Evolutionary conservation across 2,329 filamentous ascomycete species (phyloP), one percentile per base, ranked within the genome.

Genomic region (Talaromyces marneffei): DNA sequence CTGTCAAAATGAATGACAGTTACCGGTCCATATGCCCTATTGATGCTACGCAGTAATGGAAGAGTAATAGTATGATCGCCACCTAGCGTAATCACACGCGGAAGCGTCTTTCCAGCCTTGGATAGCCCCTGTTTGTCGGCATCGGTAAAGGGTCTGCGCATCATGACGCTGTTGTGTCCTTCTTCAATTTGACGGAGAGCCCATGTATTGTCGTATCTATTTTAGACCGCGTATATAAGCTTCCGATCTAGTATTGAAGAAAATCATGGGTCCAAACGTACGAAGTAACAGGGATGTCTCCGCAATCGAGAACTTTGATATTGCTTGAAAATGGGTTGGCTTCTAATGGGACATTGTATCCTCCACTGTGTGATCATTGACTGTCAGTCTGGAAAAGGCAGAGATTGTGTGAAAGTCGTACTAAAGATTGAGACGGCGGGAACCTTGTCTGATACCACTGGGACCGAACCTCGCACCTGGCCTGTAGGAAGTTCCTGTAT

Each of bases 131-230:
- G 75, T 69, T 86, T 84, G 54, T 85, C 74, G 2, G 89, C 84
- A 65, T 90, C 81, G 1, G 90, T 93, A 52, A 82, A 82, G 0
- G 90, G 91, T 1, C 82, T 75, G 37, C 90, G 87, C 65, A 87
- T 87, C 8, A 94, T 79, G 63, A 95, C 84, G 64, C 82, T 83
- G 74, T 89, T 87, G 76, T 95, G 91, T 8, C 91, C 91, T 74
- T 93, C 85, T 72, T 95, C 91, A 57, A 95, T 94, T 72, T 95
- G 91, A 64, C 88, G 83, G 25, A 95, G 85, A 7, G 91, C 91
- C 75, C 85, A 94, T 2, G 83, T 82, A 71, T 94, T 94, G 74
- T 95, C 91, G 67, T 92, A 92, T 35, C 88, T 91, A 48, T 27
- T 39, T n/a, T 16, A 6, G 9, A 9, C 2, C 3, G 16, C 33